These are phyloP conservation scores for Fraxinus americana DNA, from an alignment of 257 asterid species.

Conservation along the genomic window DNA sequence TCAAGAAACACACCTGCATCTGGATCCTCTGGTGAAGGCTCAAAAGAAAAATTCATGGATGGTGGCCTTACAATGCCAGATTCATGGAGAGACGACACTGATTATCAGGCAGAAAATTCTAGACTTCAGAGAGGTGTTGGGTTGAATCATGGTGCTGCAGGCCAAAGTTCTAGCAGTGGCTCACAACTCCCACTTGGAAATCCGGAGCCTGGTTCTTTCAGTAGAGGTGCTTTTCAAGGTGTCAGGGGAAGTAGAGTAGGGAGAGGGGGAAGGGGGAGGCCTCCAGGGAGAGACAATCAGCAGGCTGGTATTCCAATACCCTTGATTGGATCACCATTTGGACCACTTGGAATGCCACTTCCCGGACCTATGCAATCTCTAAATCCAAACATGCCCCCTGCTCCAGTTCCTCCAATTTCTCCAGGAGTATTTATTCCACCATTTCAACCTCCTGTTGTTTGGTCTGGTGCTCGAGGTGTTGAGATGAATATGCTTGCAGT, in stretches of 20 bases:
- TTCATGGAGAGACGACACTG: slow-evolving; percentile 68
- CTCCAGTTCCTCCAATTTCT: slow-evolving; percentile 85
- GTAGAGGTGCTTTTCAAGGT: slow-evolving; percentile 63
- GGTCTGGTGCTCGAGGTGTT: slow-evolving; percentile 94
- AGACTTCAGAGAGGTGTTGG: slow-evolving; percentile 56
- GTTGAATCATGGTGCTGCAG: slow-evolving; percentile 52
- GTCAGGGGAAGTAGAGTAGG: slow-evolving; percentile 74
- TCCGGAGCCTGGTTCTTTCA: slow-evolving; percentile 61
- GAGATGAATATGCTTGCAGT: slow-evolving; percentile 84
- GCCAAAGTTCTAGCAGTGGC: slow-evolving; percentile 69
- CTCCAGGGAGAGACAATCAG: slow-evolving; percentile 74
- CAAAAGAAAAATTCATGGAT: slow-evolving; percentile 56
- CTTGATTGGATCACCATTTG: slow-evolving; percentile 77
- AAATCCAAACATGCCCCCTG: slow-evolving; percentile 88
- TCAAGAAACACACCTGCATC: slow-evolving; percentile 49
- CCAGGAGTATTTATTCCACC: slow-evolving; percentile 83
- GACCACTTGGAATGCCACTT: slow-evolving; percentile 85
- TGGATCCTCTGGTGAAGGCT: slow-evolving; percentile 63
- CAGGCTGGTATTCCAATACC: slow-evolving; percentile 69
- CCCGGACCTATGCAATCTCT: slow-evolving; percentile 84
- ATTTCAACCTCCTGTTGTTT: slow-evolving; percentile 81
- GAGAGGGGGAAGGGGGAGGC: slow-evolving; percentile 87
- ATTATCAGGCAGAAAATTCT: slow-evolving; percentile 51
- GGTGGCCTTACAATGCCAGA: slow-evolving; percentile 48
- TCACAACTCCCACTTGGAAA: slow-evolving; percentile 57